These are phyloP conservation scores for Ustilago shanxiensis DNA, from an alignment of 1,284 basidiomycete genomes.

Conservation along the genomic window DNA sequence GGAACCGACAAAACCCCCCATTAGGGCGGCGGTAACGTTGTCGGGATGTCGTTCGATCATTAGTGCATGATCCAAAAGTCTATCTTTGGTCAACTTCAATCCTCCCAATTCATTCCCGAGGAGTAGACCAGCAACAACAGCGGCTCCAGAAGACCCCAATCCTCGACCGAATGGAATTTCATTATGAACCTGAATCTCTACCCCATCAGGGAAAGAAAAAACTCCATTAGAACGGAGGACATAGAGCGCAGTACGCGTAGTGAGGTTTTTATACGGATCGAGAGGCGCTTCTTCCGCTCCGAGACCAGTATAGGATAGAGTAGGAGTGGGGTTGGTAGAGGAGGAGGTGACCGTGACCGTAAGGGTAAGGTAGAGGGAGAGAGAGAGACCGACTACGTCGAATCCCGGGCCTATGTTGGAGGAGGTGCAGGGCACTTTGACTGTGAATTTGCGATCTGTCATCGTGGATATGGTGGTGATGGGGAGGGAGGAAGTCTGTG, in stretches of 20 bases:
- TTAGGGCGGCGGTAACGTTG: constrained; percentile 96
- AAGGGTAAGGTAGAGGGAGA: constrained; percentile 87
- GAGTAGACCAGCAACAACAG: constrained; percentile 94
- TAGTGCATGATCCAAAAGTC: constrained; percentile 93
- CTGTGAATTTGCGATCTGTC: constrained; percentile 72
- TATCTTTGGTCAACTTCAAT: constrained; percentile 78
- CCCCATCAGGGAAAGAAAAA: constrained; percentile 77
- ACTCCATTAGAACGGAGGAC: constrained; percentile 88
- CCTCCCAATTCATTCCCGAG: constrained; percentile 86
- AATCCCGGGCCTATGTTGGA: constrained; percentile 99
- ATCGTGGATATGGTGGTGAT: constrained; percentile 1
- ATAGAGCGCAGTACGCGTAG: constrained; percentile 97
- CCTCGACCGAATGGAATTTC: constrained; percentile 98
- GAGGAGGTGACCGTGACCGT: constrained; percentile 73
- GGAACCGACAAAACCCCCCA: constrained; percentile 98
- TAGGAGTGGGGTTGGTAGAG: constrained; percentile 71
- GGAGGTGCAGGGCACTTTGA: constrained; percentile 92
- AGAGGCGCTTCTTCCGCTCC: constrained; percentile 91
- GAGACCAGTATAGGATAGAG: constrained; percentile 85
- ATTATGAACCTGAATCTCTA: constrained; percentile 82
- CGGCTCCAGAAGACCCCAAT: constrained; percentile 95
- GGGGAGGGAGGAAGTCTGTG: neutral
- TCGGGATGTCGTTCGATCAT: constrained; percentile 99
- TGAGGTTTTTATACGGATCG: constrained; percentile 95
- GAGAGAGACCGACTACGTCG: constrained; percentile 96